Evolutionary conservation across 352 stramenopile species (phyloP).

Genomic region (Phytophthora cajani): DNA sequence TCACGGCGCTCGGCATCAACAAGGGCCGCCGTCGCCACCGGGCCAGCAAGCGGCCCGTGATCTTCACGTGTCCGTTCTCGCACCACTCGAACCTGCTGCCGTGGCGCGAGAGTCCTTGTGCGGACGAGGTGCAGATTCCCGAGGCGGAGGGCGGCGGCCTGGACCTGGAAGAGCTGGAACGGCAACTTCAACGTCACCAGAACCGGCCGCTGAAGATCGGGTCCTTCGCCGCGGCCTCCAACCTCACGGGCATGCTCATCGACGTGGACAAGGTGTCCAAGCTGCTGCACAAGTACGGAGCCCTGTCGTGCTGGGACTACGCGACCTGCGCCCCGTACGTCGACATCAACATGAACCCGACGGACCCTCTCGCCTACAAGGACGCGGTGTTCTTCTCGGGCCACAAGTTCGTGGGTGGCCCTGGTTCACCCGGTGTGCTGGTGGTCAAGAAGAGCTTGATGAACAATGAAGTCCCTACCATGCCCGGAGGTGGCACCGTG

Average conservation of each 20-base stretch:
- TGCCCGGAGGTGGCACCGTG: constrained; percentile 55
- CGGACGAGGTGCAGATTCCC: constrained; percentile 83
- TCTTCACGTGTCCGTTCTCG: constrained; percentile 95
- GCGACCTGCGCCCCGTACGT: constrained; percentile 94
- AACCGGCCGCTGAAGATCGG: constrained; percentile 81
- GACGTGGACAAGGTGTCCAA: constrained; percentile 90
- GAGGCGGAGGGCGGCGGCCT: constrained; percentile 59
- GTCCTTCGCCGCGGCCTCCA: constrained; percentile 93
- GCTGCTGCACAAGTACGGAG: constrained; percentile 92
- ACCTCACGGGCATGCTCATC: constrained; percentile 95
- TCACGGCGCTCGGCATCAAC: constrained; percentile 69
- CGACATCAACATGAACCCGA: constrained; percentile 97
- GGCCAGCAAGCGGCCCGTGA: constrained; percentile 62
- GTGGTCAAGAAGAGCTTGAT: constrained; percentile 94
- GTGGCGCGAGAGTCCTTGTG: constrained; percentile 92
- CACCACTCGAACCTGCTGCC: constrained; percentile 98
- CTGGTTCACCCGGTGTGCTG: constrained; percentile 92
- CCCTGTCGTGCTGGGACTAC: constrained; percentile 96
- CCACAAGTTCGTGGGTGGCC: constrained; percentile 97
- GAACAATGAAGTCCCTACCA: constrained; percentile 60
- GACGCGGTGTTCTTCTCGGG: constrained; percentile 96
- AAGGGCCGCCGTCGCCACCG: constrained; percentile 33
- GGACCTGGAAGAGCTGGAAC: constrained; percentile 63
- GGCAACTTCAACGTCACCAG: constrained; percentile 57
- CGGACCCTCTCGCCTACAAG: constrained; percentile 61